Percentiles rank a stretch among this genome's conserved stretches.
Conservation (phyloP, 2,329 filamentous ascomycete genomes). For the Fusarium musae region DNA sequence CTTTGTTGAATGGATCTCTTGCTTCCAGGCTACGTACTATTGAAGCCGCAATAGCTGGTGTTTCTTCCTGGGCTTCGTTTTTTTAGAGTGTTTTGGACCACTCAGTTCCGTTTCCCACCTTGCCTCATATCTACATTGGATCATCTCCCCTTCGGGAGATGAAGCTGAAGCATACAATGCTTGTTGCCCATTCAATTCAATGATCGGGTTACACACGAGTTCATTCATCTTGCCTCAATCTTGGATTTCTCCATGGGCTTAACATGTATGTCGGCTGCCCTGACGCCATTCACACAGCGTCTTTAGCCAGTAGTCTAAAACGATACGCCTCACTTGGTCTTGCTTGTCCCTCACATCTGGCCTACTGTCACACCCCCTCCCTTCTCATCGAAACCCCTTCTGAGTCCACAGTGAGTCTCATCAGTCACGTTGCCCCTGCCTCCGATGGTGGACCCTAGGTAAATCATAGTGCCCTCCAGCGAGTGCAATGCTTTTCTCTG, state of each 20-base stretch:
- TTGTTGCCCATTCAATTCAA: constrained; percentile 4
- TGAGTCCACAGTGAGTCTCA: constrained; percentile 34
- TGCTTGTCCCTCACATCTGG: constrained; percentile 28
- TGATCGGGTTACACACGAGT: constrained; percentile 18
- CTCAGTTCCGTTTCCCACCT: constrained; percentile 25
- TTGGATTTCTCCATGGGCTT: constrained; percentile 6
- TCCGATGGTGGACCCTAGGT: constrained; percentile 33
- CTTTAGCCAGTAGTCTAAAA: constrained; percentile 37
- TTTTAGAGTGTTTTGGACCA: constrained; percentile 37
- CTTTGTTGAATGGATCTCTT: constrained; percentile 21
- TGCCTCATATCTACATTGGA: constrained; percentile 28
- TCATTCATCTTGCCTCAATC: constrained; percentile 9
- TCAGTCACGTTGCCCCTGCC: constrained; percentile 41
- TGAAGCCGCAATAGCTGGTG: constrained; percentile 3
- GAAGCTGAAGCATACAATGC: constrained; percentile 6
- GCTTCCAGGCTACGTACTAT: constrained; percentile 9
- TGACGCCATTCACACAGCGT: constrained; percentile 38
- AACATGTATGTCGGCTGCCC: constrained; percentile 17
- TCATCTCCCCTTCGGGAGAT: background rate
- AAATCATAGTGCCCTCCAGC: constrained; percentile 31
- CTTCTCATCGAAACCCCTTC: constrained; percentile 27
- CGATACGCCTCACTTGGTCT: constrained; percentile 42
- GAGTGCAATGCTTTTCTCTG: constrained; percentile 35
- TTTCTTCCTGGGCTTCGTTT: constrained; percentile 18
- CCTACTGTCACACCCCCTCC: constrained; percentile 27